A percentile compares a stretch with the other conserved stretches of the same genome.
These are phyloP conservation scores for Microbotryum saponariae DNA, from an alignment of 1,284 basidiomycete species.

Conservation along the genomic window DNA sequence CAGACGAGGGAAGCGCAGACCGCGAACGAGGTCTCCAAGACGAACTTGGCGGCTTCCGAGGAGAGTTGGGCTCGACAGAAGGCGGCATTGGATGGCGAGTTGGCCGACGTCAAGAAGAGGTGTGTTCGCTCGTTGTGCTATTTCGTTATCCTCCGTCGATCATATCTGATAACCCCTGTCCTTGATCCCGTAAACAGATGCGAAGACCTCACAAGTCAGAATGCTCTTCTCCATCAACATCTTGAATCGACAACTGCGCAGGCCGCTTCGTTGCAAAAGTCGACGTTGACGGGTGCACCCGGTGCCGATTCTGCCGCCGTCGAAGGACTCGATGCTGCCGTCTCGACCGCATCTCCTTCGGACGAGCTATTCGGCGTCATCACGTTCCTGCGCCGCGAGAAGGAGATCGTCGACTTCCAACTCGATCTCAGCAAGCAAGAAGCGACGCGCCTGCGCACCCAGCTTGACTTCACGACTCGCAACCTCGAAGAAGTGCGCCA, in stretches of 20 bases:
- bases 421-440: constrained; percentile 79
- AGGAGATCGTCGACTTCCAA: constrained; percentile 81
- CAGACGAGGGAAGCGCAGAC: constrained; percentile 53
- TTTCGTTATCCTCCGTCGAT: not conserved
- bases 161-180: constrained; percentile 1
- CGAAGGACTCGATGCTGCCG: constrained; percentile 3
- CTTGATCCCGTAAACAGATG: constrained; percentile 46
- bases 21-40: constrained; percentile 62
- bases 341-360: constrained; percentile 11
- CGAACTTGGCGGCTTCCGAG: constrained; percentile 62
- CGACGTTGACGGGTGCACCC: constrained; percentile 24
- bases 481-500: constrained; percentile 60
- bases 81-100: constrained; percentile 65
- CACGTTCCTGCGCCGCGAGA: constrained; percentile 74
- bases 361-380: constrained; percentile 65
- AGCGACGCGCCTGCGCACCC: constrained; percentile 62
- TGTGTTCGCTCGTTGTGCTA: constrained; percentile 38
- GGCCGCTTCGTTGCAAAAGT: constrained; percentile 63
- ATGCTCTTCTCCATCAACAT: constrained; percentile 69
- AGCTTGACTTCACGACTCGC: constrained; percentile 64
- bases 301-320: constrained; percentile 5
- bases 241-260: constrained; percentile 77
- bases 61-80: constrained; percentile 72
- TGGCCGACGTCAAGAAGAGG: constrained; percentile 62
- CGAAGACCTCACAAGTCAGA: constrained; percentile 69